Evolutionary conservation across 2,329 filamentous ascomycete species (phyloP).

Genomic region (Pyrenophora teres): DNA sequence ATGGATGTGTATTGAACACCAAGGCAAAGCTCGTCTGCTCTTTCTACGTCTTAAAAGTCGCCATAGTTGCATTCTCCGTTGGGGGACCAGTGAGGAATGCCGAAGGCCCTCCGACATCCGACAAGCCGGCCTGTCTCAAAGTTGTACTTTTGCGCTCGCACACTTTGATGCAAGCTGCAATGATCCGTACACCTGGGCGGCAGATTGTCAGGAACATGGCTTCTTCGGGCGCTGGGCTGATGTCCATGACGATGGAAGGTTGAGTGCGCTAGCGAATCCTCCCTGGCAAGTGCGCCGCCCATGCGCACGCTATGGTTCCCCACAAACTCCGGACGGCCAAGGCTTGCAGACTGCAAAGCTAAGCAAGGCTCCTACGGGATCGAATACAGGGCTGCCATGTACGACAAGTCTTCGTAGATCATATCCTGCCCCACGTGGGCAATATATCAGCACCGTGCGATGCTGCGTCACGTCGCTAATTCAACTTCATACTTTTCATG

Average conservation of each 20-base stretch:
- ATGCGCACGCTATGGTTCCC: slow-evolving; percentile 37
- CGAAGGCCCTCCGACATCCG: slow-evolving; percentile 28
- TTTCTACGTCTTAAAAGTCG: slow-evolving; percentile 22
- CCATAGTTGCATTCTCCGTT: slow-evolving; percentile 18
- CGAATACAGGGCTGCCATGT: slow-evolving; percentile 18
- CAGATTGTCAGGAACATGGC: slow-evolving; percentile 16
- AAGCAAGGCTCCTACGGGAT: slow-evolving; percentile 5
- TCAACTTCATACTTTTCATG: slow-evolving; percentile 14
- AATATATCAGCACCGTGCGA: slow-evolving; percentile 1
- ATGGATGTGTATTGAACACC: slow-evolving; percentile 8
- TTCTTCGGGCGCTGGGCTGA: slow-evolving; percentile 11
- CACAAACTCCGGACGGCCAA: slow-evolving; percentile 36
- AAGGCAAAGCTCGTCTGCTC: slow-evolving; percentile 5
- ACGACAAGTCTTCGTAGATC: slow-evolving; percentile 3
- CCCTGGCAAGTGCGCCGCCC: slow-evolving; percentile 3
- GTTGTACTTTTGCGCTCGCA: slow-evolving; percentile 9
- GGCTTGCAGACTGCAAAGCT: slow-evolving; percentile 17
- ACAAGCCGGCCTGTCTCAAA: slow-evolving; percentile 10
- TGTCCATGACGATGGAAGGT: slow-evolving; percentile 17
- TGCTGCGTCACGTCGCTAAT: slow-evolving; percentile 12
- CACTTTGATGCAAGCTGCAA: slow-evolving; percentile 7
- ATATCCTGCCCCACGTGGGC: slow-evolving; percentile 9
- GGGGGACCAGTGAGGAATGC: slow-evolving; percentile 27
- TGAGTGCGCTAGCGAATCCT: slow-evolving; percentile 15
- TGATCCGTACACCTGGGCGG: slow-evolving; percentile 20